phyloP scores from a whole-genome alignment of 164 flowering plant genomes.

The Vitis cinerea region DNA sequence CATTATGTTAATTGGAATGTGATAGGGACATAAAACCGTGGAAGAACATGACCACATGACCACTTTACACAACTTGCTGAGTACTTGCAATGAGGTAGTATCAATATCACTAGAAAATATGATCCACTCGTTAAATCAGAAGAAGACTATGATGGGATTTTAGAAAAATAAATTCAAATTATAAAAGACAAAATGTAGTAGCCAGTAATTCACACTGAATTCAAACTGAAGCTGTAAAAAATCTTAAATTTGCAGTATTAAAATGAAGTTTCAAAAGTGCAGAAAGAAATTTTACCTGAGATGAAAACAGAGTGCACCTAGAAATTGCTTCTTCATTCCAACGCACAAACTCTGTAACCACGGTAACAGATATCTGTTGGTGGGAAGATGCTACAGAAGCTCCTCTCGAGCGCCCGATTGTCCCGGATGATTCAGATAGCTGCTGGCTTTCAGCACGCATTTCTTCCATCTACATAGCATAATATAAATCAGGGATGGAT shows the following conservation, averaged over 20 bases:
- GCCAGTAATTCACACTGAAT: no score
- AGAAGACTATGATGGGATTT: no score
- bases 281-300: slow-evolving; percentile 56
- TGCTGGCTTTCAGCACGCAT: slow-evolving; percentile 77
- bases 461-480: slow-evolving; percentile 79
- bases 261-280: background rate
- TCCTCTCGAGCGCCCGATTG: slow-evolving; percentile 89
- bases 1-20: no score
- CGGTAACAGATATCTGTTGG: slow-evolving; percentile 95
- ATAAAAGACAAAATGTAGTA: no score
- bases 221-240: no score
- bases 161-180: no score
- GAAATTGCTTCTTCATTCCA: slow-evolving; percentile 99
- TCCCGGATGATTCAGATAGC: slow-evolving; percentile 67
- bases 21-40: no score
- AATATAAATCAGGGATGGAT: slow-evolving; percentile 1
- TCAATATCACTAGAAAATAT: no score
- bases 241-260: background rate
- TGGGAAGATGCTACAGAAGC: slow-evolving; percentile 73
- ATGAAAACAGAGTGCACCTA: slow-evolving; percentile 85
- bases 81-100: no score
- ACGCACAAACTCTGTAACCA: slow-evolving; percentile 97
- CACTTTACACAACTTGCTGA: no score
- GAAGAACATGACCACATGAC: no score
- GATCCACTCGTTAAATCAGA: no score